phyloP scores from a whole-genome alignment of 2,329 filamentous ascomycete species.

The Pestalotiopsis sp. region DNA sequence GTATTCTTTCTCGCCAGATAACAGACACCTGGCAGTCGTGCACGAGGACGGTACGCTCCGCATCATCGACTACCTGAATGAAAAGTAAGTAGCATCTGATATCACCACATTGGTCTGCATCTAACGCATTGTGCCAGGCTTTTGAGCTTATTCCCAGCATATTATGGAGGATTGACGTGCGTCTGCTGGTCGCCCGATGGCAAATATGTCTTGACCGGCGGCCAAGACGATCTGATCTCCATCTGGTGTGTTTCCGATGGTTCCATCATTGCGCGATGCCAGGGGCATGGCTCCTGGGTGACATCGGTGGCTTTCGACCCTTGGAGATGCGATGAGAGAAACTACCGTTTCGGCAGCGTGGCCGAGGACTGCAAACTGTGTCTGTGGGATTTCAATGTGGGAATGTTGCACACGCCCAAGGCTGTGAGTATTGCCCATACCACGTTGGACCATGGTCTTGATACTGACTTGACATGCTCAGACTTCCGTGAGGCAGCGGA shows the following conservation, averaged over 20 bases:
- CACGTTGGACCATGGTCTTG: conserved; percentile 17
- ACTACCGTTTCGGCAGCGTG: conserved; percentile 94
- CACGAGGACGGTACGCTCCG: conserved; percentile 89
- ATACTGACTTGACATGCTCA: conserved; percentile 23
- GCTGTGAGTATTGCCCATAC: conserved; percentile 57
- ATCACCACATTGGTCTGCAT: neutral
- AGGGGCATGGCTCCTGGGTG: conserved; percentile 96
- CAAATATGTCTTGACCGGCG: conserved; percentile 92
- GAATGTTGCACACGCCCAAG: conserved; percentile 92
- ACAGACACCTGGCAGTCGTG: conserved; percentile 83
- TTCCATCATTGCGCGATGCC: conserved; percentile 85
- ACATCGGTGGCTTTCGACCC: conserved; percentile 92
- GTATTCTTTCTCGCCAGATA: conserved; percentile 90
- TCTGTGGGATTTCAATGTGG: conserved; percentile 96
- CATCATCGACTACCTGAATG: conserved; percentile 88
- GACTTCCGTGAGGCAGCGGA: conserved; percentile 59
- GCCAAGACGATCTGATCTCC: conserved; percentile 93
- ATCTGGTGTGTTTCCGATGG: conserved; percentile 91
- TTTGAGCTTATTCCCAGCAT: conserved; percentile 84
- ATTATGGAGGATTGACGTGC: conserved; percentile 90
- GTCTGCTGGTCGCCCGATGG: conserved; percentile 98
- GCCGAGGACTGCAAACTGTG: conserved; percentile 90
- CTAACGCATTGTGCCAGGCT: conserved; percentile 54
- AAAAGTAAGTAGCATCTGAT: conserved; percentile 66
- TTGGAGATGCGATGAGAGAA: conserved; percentile 94